These are phyloP conservation scores for Didymella exigua DNA, from an alignment of 2,329 filamentous ascomycete genomes.

Conservation along the genomic window DNA sequence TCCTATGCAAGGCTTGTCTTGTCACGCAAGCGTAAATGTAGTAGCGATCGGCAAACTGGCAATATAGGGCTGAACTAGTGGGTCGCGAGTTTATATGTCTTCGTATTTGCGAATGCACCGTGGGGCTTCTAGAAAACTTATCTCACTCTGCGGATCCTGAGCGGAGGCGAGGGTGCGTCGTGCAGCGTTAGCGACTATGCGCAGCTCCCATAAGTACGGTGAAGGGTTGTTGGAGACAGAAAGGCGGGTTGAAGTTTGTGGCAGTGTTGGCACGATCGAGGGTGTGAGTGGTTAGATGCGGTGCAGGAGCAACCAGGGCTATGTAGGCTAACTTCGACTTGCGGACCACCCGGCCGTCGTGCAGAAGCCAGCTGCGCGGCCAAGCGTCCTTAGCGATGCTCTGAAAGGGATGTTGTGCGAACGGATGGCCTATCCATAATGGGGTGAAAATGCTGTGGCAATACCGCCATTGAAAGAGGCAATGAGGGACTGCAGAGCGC, in stretches of 20 bases:
- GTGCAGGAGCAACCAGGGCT: background rate
- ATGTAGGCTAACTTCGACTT: background rate
- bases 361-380: constrained; percentile 9
- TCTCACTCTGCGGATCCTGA: constrained; percentile 10
- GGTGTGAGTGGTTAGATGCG: background rate
- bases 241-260: constrained; percentile 21
- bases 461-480: background rate
- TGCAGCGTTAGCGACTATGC: constrained; percentile 24
- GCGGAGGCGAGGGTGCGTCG: constrained; percentile 23
- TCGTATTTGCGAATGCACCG: constrained; percentile 4
- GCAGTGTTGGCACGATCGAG: constrained; percentile 19
- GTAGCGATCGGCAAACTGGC: constrained; percentile 21
- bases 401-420: constrained; percentile 13
- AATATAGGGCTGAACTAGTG: constrained; percentile 31
- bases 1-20: constrained; percentile 15
- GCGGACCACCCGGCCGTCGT: background rate
- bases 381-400: constrained; percentile 7
- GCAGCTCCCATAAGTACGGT: constrained; percentile 20
- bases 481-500: background rate
- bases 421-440: constrained; percentile 3
- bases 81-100: constrained; percentile 25
- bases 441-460: background rate
- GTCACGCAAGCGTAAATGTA: background rate
- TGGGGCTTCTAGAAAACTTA: constrained; percentile 18
- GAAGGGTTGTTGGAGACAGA: constrained; percentile 1